Evolutionary conservation across 345 rosid species (phyloP).

Genomic region (Anacardium occidentale): DNA sequence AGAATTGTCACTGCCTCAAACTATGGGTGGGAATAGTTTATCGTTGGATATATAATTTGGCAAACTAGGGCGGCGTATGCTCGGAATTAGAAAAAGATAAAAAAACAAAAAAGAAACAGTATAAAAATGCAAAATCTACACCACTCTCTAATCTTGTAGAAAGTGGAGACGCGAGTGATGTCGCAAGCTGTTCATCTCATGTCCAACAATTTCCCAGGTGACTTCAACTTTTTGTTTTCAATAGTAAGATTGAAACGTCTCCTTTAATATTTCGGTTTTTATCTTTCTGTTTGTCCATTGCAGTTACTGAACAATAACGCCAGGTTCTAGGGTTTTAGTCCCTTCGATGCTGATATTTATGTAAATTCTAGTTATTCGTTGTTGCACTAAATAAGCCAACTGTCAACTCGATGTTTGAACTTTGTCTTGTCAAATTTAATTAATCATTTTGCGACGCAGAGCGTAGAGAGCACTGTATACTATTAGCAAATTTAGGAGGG

Average conservation of each 20-base stretch:
- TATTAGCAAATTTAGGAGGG: background rate
- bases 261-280: background rate
- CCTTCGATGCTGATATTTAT: background rate
- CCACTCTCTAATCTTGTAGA: background rate
- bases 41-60: slow-evolving; percentile 14
- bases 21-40: too few relatives aligned
- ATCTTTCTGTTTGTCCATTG: background rate
- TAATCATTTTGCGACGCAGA: background rate
- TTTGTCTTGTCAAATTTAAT: background rate
- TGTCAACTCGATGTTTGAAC: background rate
- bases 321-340: background rate
- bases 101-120: too few relatives aligned
- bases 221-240: background rate
- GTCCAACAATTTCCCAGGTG: slow-evolving; percentile 31
- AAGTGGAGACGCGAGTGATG: slow-evolving; percentile 18
- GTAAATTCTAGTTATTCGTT: too few relatives aligned
- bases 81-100: background rate
- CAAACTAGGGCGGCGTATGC: background rate
- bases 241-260: background rate
- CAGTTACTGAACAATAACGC: background rate
- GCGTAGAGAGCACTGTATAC: background rate
- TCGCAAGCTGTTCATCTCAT: slow-evolving; percentile 31
- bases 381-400: background rate
- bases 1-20: too few relatives aligned
- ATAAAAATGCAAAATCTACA: slow-evolving; percentile 24